These are phyloP conservation scores for Pseudopithomyces chartarum DNA, from an alignment of 2,329 filamentous ascomycete genomes.

Conservation along the genomic window DNA sequence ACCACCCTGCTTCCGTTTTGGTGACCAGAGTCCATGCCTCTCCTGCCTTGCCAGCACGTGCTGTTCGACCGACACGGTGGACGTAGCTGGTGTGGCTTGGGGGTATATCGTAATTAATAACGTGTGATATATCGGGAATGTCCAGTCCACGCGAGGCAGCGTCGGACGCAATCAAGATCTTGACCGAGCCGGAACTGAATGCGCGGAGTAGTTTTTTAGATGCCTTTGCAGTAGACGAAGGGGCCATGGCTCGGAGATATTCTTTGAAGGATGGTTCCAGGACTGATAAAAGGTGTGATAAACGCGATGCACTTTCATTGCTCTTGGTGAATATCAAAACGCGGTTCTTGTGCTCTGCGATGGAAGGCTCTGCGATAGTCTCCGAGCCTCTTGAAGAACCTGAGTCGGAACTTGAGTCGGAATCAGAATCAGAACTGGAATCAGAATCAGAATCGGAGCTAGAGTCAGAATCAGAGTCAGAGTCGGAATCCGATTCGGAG, in stretches of 20 bases:
- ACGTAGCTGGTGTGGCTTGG: slow-evolving; percentile 81
- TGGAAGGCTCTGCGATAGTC: slow-evolving; percentile 9
- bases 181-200: slow-evolving; percentile 67
- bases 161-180: slow-evolving; percentile 86
- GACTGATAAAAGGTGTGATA: slow-evolving; percentile 77
- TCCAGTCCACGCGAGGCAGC: slow-evolving; percentile 92
- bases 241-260: slow-evolving; percentile 73
- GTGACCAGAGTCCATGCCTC: slow-evolving; percentile 86
- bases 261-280: slow-evolving; percentile 64
- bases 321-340: slow-evolving; percentile 89
- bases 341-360: slow-evolving; percentile 30
- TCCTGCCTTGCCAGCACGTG: slow-evolving; percentile 76
- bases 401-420: not conserved
- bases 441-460: no score
- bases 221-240: slow-evolving; percentile 73
- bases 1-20: slow-evolving; percentile 86
- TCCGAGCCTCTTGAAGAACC: slow-evolving; percentile 13
- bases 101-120: slow-evolving; percentile 93
- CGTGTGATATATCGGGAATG: slow-evolving; percentile 76
- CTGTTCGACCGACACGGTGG: slow-evolving; percentile 89
- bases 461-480: no score
- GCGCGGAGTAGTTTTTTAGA: slow-evolving; percentile 69
- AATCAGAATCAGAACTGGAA: no score
- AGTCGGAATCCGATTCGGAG: slow-evolving; percentile 28
- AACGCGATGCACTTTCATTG: slow-evolving; percentile 83